These are phyloP conservation scores for Botryotinia calthae DNA, from an alignment of 2,329 filamentous ascomycete species.

Conservation along the genomic window DNA sequence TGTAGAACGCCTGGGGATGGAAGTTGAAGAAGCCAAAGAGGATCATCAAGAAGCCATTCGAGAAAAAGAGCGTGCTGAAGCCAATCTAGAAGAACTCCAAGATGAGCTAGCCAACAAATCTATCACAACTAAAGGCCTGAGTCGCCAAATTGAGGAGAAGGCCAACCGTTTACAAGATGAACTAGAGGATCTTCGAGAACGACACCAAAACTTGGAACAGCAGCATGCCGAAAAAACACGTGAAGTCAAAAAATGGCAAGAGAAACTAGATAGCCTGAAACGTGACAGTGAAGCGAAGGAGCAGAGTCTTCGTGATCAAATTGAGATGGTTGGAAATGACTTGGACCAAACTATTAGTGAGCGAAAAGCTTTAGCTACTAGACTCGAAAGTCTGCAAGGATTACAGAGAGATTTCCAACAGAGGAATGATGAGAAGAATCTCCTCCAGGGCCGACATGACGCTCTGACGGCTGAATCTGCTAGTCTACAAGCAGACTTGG, in stretches of 20 bases:
- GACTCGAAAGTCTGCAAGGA: conserved; percentile 41
- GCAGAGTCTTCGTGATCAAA: conserved; percentile 42
- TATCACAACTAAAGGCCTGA: conserved; percentile 69
- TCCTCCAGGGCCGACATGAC: conserved; percentile 68
- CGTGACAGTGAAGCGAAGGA: conserved; percentile 36
- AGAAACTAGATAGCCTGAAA: conserved; percentile 42
- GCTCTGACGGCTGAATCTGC: conserved; percentile 63
- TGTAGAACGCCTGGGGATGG: conserved; percentile 52
- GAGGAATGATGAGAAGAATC: conserved; percentile 62
- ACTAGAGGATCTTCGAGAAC: conserved; percentile 51
- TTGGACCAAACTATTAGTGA: conserved; percentile 37
- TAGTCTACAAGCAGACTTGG: conserved; percentile 63
- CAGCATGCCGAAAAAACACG: conserved; percentile 46
- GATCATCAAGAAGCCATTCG: conserved; percentile 52
- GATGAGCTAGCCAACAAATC: conserved; percentile 80
- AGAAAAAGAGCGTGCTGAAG: conserved; percentile 57
- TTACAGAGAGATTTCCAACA: conserved; percentile 58
- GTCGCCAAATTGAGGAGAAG: conserved; percentile 72
- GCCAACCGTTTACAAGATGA: conserved; percentile 64
- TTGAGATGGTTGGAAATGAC: conserved; percentile 45
- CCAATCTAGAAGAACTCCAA: conserved; percentile 63
- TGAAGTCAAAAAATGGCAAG: conserved; percentile 42
- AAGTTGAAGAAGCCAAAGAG: conserved; percentile 54
- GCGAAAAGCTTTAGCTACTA: conserved; percentile 24
- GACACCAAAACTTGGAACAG: conserved; percentile 44